Evolutionary conservation across 2,329 filamentous ascomycete genomes (phyloP).

Genomic region (Leptographium procerum): DNA sequence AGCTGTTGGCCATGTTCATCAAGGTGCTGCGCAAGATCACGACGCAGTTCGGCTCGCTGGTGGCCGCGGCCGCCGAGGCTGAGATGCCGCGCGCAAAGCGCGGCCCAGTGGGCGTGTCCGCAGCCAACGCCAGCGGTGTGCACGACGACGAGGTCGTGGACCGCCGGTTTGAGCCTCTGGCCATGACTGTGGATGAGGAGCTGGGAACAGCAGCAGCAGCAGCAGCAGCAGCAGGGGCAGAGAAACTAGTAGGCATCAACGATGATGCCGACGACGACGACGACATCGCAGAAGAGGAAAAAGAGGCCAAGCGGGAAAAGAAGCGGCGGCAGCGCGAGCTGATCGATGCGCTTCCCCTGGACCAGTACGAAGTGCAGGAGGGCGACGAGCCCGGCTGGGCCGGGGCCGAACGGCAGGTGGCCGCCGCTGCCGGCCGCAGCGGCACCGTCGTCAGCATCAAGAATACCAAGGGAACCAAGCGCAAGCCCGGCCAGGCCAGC

Average conservation of each 20-base stretch:
- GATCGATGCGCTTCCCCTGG: slow-evolving; percentile 81
- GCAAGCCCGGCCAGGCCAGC: slow-evolving; percentile 50
- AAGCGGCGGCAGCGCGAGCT: slow-evolving; percentile 68
- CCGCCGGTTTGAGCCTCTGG: slow-evolving; percentile 58
- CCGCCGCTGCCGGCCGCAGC: slow-evolving; percentile 29
- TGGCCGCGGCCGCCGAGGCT: slow-evolving; percentile 62
- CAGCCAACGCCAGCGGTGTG: slow-evolving; percentile 48
- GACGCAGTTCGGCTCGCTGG: slow-evolving; percentile 60
- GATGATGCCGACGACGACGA: slow-evolving; percentile 58
- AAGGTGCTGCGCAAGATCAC: slow-evolving; percentile 88
- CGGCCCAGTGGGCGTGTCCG: slow-evolving; percentile 45
- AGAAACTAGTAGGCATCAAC: no score
- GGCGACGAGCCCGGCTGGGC: slow-evolving; percentile 51
- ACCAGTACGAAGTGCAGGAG: slow-evolving; percentile 61
- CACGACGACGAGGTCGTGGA: slow-evolving; percentile 59
- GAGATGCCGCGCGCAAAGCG: slow-evolving; percentile 42
- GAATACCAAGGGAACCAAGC: slow-evolving; percentile 56
- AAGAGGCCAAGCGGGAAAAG: slow-evolving; percentile 55
- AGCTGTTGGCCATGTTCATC: slow-evolving; percentile 92
- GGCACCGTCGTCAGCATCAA: slow-evolving; percentile 66
- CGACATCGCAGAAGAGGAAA: slow-evolving; percentile 64
- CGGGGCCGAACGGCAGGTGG: slow-evolving; percentile 66
- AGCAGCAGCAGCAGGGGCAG: no score
- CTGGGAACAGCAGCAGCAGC: slow-evolving; percentile 50
- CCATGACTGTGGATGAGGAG: slow-evolving; percentile 65